These are phyloP conservation scores for Vigna reflexopilosa DNA, from an alignment of 306 rosid species.

Conservation along the genomic window DNA sequence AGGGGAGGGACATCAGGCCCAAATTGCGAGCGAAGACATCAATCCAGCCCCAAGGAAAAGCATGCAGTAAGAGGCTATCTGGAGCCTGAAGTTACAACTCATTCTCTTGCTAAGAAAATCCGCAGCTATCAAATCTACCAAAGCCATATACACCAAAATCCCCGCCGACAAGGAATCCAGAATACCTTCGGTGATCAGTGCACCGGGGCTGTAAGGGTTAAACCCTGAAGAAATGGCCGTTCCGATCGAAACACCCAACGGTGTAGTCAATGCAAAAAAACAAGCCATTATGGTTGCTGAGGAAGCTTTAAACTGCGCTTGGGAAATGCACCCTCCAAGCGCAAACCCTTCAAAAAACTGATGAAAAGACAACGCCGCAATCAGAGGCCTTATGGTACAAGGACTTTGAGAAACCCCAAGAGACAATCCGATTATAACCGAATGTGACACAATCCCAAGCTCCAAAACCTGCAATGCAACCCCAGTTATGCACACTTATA, in stretches of 20 bases:
- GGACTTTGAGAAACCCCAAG: slow-evolving; percentile 94
- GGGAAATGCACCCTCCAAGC: slow-evolving; percentile 95
- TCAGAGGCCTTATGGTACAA: slow-evolving; percentile 84
- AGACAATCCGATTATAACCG: slow-evolving; percentile 89
- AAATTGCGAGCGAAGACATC: slow-evolving; percentile 88
- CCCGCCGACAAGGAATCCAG: slow-evolving; percentile 87
- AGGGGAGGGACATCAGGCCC: slow-evolving; percentile 62
- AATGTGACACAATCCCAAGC: slow-evolving; percentile 96
- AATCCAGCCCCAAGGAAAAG: slow-evolving; percentile 96
- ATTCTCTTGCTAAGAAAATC: slow-evolving; percentile 94
- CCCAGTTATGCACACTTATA: neutral
- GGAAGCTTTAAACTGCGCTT: slow-evolving; percentile 78
- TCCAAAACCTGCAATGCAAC: slow-evolving; percentile 72
- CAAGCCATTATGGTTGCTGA: slow-evolving; percentile 79
- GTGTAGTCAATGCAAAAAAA: slow-evolving; percentile 87
- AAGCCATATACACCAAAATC: slow-evolving; percentile 90
- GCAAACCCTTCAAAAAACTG: slow-evolving; percentile 99
- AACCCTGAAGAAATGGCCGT: slow-evolving; percentile 65
- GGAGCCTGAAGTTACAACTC: slow-evolving; percentile 95
- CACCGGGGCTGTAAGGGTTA: slow-evolving; percentile 74
- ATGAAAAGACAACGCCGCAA: slow-evolving; percentile 89
- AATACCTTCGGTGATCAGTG: slow-evolving; percentile 75
- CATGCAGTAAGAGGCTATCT: slow-evolving; percentile 73
- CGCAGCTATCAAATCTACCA: slow-evolving; percentile 93
- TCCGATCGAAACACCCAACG: slow-evolving; percentile 76